Percentiles rank a stretch among this genome's conserved stretches.
phyloP scores from a whole-genome alignment of 2,329 filamentous ascomycete species.

The Trichoderma atrobrunneum region DNA sequence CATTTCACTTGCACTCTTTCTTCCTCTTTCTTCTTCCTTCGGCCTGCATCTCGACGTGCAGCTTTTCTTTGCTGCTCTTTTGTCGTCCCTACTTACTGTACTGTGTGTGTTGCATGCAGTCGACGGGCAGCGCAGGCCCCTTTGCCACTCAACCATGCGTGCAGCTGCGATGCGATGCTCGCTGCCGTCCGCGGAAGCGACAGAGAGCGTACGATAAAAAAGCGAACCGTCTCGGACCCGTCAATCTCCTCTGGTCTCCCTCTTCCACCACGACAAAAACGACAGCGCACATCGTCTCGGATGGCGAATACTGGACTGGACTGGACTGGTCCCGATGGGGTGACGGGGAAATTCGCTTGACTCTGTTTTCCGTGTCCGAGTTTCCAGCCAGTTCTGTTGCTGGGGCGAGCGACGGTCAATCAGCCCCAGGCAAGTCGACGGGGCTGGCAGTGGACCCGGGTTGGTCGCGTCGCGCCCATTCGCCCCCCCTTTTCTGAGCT shows the following conservation, averaged over 20 bases:
- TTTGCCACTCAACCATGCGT: constrained; percentile 5
- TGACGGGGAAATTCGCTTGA: constrained; percentile 16
- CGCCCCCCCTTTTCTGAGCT: constrained; percentile 19
- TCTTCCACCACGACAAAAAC: neutral
- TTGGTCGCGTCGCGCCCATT: constrained; percentile 25
- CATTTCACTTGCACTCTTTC: neutral
- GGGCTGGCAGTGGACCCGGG: constrained; percentile 24
- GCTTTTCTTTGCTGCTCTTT: neutral
- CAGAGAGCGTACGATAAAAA: neutral
- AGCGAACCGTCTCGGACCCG: neutral
- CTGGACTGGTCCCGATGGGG: neutral
- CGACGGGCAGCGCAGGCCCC: neutral
- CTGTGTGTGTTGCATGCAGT: neutral
- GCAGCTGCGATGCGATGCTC: neutral
- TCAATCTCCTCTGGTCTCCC: neutral
- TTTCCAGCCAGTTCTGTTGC: neutral
- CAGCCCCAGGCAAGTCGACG: constrained; percentile 14
- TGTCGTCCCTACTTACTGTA: neutral
- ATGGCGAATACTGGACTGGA: constrained; percentile 2
- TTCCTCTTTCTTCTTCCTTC: constrained; percentile 5
- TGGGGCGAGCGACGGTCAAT: constrained; percentile 16
- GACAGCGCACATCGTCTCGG: constrained; percentile 1
- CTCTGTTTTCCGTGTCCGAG: constrained; percentile 1
- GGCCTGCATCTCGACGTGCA: constrained; percentile 6
- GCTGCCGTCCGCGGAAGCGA: constrained; percentile 6